phyloP scores from a whole-genome alignment of 2,329 filamentous ascomycete genomes.

The Coniochaeta sp. region DNA sequence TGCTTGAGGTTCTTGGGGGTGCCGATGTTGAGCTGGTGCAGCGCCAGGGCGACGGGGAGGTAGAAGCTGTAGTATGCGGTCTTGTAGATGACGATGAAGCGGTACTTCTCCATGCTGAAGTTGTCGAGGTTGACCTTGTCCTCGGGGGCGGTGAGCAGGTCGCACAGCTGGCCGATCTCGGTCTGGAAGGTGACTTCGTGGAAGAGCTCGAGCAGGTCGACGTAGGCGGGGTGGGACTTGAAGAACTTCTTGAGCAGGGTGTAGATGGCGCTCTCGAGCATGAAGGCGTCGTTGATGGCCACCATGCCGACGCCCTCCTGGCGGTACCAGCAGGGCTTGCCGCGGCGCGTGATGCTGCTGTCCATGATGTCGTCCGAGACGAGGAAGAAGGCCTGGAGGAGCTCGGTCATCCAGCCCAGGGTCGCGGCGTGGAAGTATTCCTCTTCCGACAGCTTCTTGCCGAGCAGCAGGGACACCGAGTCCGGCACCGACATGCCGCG shows the following conservation, averaged over 20 bases:
- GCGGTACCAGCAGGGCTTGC: conserved; percentile 94
- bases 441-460: conserved; percentile 61
- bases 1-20: conserved; percentile 84
- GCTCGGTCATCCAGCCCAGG: conserved; percentile 95
- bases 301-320: conserved; percentile 86
- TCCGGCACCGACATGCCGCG: conserved; percentile 97
- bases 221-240: conserved; percentile 75
- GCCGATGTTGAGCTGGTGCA: conserved; percentile 78
- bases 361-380: conserved; percentile 99
- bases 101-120: conserved; percentile 93
- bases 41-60: conserved; percentile 84
- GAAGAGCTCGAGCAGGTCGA: conserved; percentile 92
- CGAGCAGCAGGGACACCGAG: conserved; percentile 73
- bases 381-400: conserved; percentile 97
- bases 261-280: conserved; percentile 90
- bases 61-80: conserved; percentile 99
- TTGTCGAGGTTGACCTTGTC: conserved; percentile 88
- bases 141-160: conserved; percentile 92
- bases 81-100: conserved; percentile 99
- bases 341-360: conserved; percentile 85
- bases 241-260: conserved; percentile 90
- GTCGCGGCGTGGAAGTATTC: conserved; percentile 86
- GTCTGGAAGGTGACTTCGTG: conserved; percentile 92
- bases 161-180: conserved; percentile 89
- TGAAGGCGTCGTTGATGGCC: conserved; percentile 96